phyloP scores from a whole-genome alignment of 2,329 filamentous ascomycete genomes.

The Rutstroemia sp. region DNA sequence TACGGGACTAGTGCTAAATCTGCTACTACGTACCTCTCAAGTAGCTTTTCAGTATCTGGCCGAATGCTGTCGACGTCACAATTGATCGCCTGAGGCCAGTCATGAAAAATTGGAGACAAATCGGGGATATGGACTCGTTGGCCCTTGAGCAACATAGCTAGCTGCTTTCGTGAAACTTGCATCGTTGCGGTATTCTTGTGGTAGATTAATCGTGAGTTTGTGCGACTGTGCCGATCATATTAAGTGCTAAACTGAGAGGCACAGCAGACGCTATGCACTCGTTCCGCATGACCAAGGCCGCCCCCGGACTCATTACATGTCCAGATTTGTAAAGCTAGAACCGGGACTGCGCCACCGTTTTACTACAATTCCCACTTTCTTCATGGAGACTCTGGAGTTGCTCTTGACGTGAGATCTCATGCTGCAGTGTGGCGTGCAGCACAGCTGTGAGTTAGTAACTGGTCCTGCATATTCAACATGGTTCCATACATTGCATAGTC shows the following conservation, averaged over 20 bases:
- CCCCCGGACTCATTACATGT: too few species aligned
- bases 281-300: too few species aligned
- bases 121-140: slow-evolving; percentile 9
- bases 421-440: too few species aligned
- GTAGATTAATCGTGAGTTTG: background rate
- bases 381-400: too few species aligned
- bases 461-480: too few species aligned
- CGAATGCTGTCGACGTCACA: slow-evolving; percentile 6
- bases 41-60: background rate
- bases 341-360: too few species aligned
- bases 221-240: background rate
- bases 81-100: slow-evolving; percentile 5
- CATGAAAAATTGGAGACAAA: slow-evolving; percentile 7
- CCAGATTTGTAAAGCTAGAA: too few species aligned
- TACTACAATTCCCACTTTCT: too few species aligned
- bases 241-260: background rate
- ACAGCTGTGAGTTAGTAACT: too few species aligned
- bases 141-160: background rate
- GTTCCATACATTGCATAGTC: too few species aligned
- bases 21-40: slow-evolving; percentile 5
- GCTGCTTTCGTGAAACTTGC: background rate
- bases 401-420: too few species aligned
- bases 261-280: too few species aligned
- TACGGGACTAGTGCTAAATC: background rate
- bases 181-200: background rate